phyloP scores from a whole-genome alignment of 768 basidiomycete genomes.

The Hebeloma cylindrosporum region DNA sequence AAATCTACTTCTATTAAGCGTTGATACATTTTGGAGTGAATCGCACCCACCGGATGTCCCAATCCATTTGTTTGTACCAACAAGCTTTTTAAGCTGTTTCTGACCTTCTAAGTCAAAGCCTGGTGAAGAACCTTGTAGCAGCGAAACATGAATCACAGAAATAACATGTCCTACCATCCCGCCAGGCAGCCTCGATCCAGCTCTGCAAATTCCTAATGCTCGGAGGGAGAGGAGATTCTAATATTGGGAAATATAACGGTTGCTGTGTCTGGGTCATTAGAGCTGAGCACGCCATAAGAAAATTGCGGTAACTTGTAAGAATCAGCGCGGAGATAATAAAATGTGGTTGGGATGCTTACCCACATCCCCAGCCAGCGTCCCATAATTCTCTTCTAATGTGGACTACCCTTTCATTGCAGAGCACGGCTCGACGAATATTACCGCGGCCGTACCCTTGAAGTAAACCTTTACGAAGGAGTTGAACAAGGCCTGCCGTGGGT shows the following conservation, averaged over 20 bases:
- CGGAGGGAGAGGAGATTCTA: constrained; percentile 60
- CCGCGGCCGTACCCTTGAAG: constrained; percentile 51
- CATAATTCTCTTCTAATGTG: constrained; percentile 58
- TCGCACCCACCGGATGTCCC: constrained; percentile 67
- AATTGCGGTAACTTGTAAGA: constrained; percentile 73
- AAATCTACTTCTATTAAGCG: constrained; percentile 47
- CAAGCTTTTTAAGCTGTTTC: constrained; percentile 52
- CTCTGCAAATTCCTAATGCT: constrained; percentile 72
- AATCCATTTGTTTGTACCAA: constrained; percentile 70
- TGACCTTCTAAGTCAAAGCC: constrained; percentile 79
- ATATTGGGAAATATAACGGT: constrained; percentile 57
- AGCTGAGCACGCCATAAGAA: constrained; percentile 72
- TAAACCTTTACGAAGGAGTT: constrained; percentile 57
- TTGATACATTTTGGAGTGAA: constrained; percentile 4
- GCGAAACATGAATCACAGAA: constrained; percentile 11
- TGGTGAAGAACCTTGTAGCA: constrained; percentile 13
- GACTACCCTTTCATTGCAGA: constrained; percentile 64
- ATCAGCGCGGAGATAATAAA: neutral
- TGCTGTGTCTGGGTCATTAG: constrained; percentile 68
- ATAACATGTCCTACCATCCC: constrained; percentile 42
- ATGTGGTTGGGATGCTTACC: constrained; percentile 40
- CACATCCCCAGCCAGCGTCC: constrained; percentile 75
- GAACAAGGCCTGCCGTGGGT: constrained; percentile 54
- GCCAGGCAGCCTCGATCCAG: constrained; percentile 86
- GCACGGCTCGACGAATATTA: constrained; percentile 50